phyloP scores from a whole-genome alignment of 2,329 filamentous ascomycete genomes.

The Botrytis squamosa region DNA sequence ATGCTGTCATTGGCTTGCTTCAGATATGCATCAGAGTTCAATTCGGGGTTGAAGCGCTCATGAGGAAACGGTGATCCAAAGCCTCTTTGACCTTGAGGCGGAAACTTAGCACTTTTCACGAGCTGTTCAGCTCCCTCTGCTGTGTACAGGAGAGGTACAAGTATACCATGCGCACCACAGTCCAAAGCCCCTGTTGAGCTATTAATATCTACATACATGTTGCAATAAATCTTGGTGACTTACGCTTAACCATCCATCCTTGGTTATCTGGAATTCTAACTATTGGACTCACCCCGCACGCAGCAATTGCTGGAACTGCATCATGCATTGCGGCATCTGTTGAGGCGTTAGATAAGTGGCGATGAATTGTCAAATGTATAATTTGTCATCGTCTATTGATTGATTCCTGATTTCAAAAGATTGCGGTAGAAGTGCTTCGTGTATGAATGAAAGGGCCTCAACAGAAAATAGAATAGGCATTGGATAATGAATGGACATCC shows the following conservation, averaged over 20 bases:
- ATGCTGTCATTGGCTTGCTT: constrained; percentile 56
- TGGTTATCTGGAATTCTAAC: constrained; percentile 59
- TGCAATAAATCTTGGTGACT: constrained; percentile 42
- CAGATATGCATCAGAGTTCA: constrained; percentile 55
- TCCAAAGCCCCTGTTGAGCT: constrained; percentile 48
- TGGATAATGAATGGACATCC: background rate
- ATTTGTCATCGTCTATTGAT: background rate
- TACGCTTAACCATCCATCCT: constrained; percentile 54
- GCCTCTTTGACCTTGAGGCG: constrained; percentile 53
- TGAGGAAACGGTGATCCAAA: constrained; percentile 56
- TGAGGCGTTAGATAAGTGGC: background rate
- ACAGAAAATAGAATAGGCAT: background rate
- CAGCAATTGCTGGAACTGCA: constrained; percentile 55
- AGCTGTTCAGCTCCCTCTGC: constrained; percentile 52
- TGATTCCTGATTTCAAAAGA: background rate
- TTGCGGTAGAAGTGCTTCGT: background rate
- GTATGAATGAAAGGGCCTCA: background rate
- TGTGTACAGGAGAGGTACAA: constrained; percentile 55
- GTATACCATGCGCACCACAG: constrained; percentile 55
- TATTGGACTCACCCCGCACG: constrained; percentile 54
- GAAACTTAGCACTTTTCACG: constrained; percentile 55
- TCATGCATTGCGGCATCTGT: constrained; percentile 57
- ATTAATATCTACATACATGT: constrained; percentile 36
- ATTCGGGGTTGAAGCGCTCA: constrained; percentile 48
- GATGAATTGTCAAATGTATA: background rate